Conservation (phyloP, 164 flowering plant genomes). For the Buxus sempervirens region DNA sequence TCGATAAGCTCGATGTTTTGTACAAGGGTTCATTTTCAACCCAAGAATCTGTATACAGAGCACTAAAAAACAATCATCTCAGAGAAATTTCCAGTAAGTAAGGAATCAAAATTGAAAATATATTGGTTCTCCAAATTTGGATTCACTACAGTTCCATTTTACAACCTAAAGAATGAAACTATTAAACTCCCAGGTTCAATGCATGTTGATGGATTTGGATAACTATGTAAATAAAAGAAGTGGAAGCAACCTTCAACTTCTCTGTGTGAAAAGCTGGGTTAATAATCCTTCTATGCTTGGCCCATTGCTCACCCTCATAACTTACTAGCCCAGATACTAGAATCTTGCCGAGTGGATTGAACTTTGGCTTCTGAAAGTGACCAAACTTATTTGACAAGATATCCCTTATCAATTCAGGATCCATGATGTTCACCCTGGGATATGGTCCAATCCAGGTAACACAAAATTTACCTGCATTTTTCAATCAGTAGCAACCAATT, state of each 20-base stretch:
- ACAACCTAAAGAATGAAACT: background rate
- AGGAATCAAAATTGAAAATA: background rate
- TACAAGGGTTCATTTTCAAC: background rate
- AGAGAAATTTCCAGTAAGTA: too few species aligned
- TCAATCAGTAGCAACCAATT: background rate
- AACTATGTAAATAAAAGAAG: too few species aligned
- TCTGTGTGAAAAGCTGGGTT: conserved; percentile 49
- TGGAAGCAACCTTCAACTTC: conserved; percentile 46
- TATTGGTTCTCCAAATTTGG: background rate
- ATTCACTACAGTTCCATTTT: background rate
- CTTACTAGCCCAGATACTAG: conserved; percentile 21
- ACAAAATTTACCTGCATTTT: conserved; percentile 34
- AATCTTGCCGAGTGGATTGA: conserved; percentile 17
- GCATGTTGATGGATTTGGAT: background rate
- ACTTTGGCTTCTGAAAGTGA: conserved; percentile 20
- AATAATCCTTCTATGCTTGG: conserved; percentile 42
- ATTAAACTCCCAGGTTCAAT: too few species aligned
- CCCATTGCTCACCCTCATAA: conserved; percentile 51
- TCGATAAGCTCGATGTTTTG: background rate
- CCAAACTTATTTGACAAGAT: conserved; percentile 19
- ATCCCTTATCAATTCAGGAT: conserved; percentile 37
- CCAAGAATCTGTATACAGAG: too few species aligned
- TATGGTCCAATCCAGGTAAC: conserved; percentile 37
- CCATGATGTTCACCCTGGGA: conserved; percentile 32
- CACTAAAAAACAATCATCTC: too few species aligned